Evolutionary conservation across 345 rosid species (phyloP), one percentile per base, ranked within the genome.

Genomic region (Microthlaspi erraticum): DNA sequence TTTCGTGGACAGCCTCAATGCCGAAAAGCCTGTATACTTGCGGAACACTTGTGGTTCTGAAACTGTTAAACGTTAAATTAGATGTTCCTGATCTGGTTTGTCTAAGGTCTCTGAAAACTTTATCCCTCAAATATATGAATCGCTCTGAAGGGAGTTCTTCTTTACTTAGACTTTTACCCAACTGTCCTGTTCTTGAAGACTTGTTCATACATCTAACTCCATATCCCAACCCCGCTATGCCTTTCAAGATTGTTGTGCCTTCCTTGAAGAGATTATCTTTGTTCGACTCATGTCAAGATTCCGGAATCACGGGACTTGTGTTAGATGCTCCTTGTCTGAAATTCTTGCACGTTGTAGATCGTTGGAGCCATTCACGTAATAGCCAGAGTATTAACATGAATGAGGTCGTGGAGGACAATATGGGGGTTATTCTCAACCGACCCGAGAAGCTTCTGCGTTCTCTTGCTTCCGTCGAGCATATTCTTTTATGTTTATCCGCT

Each of bases 151-250:
- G 14, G n/a, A 23, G 3, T 37, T 41, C 61, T 48, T 41, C 61
- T 17, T 36, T 58, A 5, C 51, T 39, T 37, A 18, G 29, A 37
- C 70, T 63, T 20, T 32, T 72, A 55, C 19, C 63, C 14, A 63
- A 49, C 17, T 73, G 68, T 20, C 73, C 78, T 11, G 53, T 74
- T 58, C 72, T 66, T 36, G 78, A 52, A 29, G 71, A 66, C 5
- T 52, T 66, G 29, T 36, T 19, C 48, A 37, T 58, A 29, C 0
- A 46, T 34, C 12, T 1, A 39, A 39, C 0, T 20, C 23, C 23
- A 8, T 1, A 1, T 8, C 13, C 7, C 37, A 1, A 46, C 4
- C 5, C 0, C 9, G 26, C 0, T 14, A n/a, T 69, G 17, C 7
- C 3, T 45, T 58, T 69, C 33, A 20, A 46, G 53, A 57, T 69